phyloP scores from a whole-genome alignment of 2,329 filamentous ascomycete genomes.

The Rutstroemia sydowiana region DNA sequence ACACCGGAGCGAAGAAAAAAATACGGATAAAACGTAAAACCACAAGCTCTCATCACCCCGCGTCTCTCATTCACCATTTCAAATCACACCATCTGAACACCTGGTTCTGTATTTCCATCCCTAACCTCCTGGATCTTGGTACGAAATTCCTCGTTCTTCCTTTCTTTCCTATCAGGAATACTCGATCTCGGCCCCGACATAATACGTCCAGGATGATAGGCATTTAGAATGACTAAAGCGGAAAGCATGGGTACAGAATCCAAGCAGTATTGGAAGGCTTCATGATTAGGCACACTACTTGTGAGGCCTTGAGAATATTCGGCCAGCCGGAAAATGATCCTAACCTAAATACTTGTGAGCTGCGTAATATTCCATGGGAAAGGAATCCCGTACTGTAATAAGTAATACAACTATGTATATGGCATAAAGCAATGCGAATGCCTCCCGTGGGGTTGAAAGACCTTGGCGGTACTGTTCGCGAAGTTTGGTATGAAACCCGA shows the following conservation, averaged over 20 bases:
- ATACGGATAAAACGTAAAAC: too few relatives aligned
- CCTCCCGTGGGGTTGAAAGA: neutral
- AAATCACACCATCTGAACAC: neutral
- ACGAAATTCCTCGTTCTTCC: neutral
- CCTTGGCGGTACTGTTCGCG: neutral
- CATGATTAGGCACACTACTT: slow-evolving; percentile 41
- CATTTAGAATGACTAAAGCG: slow-evolving; percentile 14
- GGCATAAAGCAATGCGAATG: slow-evolving; percentile 12
- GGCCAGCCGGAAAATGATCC: slow-evolving; percentile 52
- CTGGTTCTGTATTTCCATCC: neutral
- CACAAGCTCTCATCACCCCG: too few relatives aligned
- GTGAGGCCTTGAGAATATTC: slow-evolving; percentile 43
- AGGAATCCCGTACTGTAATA: slow-evolving; percentile 15
- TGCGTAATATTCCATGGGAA: neutral
- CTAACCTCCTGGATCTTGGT: neutral
- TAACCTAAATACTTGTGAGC: slow-evolving; percentile 31
- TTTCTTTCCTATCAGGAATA: slow-evolving; percentile 9
- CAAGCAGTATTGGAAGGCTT: slow-evolving; percentile 43
- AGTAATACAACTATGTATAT: slow-evolving; percentile 17
- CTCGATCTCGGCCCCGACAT: slow-evolving; percentile 9
- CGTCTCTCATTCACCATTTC: too few relatives aligned
- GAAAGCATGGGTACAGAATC: slow-evolving; percentile 47
- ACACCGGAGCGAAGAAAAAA: too few relatives aligned
- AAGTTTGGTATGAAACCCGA: slow-evolving; percentile 17
- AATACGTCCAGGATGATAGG: slow-evolving; percentile 14